Evolutionary conservation across 495 filamentous ascomycete genomes (phyloP), one percentile per base, ranked within the genome.

Genomic region (Neurospora sublineolata): DNA sequence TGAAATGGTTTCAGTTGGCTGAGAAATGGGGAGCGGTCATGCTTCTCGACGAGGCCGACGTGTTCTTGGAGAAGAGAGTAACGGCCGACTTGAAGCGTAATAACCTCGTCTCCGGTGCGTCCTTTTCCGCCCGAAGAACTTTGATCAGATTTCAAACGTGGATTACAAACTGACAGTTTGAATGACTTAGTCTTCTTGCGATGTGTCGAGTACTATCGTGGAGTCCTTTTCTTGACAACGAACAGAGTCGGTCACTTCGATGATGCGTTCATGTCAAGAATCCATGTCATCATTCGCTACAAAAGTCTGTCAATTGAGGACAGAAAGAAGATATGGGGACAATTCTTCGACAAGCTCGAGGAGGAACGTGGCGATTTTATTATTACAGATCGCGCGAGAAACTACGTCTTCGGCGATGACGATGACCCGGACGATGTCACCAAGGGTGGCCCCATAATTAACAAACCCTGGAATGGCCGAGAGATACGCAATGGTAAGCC

Each of bases 211-310:
- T 89, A 87, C 74, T 91, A 89, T 71, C 71, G 80, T 0, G 87
- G 87, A 8, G 86, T 89, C 36, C 79, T 89, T 0, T 87, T 89
- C 73, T 77, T 89, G 2, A 88, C 87, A 0, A 87, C 86, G 1
- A 89, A 89, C 73, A 78, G 87, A 7, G 83, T 89, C 3, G 83
- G 78, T 2, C 81, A 76, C 0, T 84, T 89, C 70, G 86, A 89
- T 70, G 82, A 87, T 42, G 87, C 87, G 2, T 86, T 88, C 77
- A 82, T 83, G 71, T 86, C 84, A 0, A 80, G 87, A 0, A 84
- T 89, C 23, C 85, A 88, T 60, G 73, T 87, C 3, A 70, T 77
- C 0, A 78, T 88, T 1, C 79, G 84, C 38, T 88, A 86, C 74
- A 69, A 76, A 1, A 75, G 78, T 5, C 72, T 86, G 1, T 68